A percentile compares a stretch with the other conserved stretches of the same genome.
These are phyloP conservation scores for Globisporangium cylindrosporum DNA, from an alignment of 352 stramenopile species.

Conservation along the genomic window DNA sequence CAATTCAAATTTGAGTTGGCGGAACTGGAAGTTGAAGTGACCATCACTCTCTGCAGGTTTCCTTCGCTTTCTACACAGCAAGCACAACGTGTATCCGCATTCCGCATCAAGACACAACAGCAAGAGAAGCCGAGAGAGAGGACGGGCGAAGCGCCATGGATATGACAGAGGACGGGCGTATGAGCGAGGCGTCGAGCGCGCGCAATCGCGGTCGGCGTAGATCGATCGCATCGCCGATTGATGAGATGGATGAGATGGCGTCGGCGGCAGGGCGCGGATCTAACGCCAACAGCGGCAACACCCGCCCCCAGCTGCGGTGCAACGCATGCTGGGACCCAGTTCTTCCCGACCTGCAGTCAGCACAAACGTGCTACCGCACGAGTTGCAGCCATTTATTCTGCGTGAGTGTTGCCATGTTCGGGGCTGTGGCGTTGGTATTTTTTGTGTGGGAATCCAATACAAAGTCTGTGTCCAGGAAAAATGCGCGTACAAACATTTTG, in stretches of 20 bases:
- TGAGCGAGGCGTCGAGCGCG: constrained; percentile 75
- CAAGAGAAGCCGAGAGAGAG: neutral
- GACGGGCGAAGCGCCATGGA: constrained; percentile 3
- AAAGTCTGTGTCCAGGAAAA: constrained; percentile 50
- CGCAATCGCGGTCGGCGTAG: constrained; percentile 36
- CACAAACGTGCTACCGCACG: constrained; percentile 78
- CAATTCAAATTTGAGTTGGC: constrained; percentile 29
- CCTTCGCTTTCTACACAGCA: neutral
- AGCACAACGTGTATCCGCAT: constrained; percentile 12
- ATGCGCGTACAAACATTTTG: constrained; percentile 85
- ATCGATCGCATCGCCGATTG: constrained; percentile 27
- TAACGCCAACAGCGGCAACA: constrained; percentile 14
- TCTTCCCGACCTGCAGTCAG: constrained; percentile 54
- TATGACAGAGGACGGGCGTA: constrained; percentile 60
- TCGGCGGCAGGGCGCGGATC: constrained; percentile 13
- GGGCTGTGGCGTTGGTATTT: neutral
- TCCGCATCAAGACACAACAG: constrained; percentile 1
- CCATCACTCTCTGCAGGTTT: constrained; percentile 30
- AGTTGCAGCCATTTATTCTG: constrained; percentile 78
- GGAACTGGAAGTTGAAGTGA: constrained; percentile 43
- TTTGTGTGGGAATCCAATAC: neutral
- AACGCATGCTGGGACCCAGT: constrained; percentile 78
- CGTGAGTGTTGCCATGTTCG: constrained; percentile 21
- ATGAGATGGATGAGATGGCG: constrained; percentile 47
- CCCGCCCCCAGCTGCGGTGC: constrained; percentile 66